These are phyloP conservation scores for Hanseniaspora occidentalis DNA, from an alignment of 805 yeast species.

Conservation along the genomic window DNA sequence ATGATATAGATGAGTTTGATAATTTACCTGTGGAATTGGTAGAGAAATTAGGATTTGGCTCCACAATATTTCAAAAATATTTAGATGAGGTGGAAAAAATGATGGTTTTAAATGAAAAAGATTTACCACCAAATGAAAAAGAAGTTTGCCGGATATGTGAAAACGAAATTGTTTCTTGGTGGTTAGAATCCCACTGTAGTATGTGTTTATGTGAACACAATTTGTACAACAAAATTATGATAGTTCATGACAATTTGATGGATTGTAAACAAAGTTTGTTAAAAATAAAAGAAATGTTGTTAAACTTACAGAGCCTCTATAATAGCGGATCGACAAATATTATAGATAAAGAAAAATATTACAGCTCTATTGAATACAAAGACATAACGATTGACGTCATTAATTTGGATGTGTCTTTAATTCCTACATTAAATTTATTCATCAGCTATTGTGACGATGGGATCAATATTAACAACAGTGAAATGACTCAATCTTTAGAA, in stretches of 20 bases:
- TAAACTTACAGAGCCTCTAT: conserved; percentile 24
- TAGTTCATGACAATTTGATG: conserved; percentile 58
- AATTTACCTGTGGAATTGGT: conserved; percentile 59
- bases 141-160: conserved; percentile 91
- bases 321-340: conserved; percentile 1
- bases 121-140: conserved; percentile 67
- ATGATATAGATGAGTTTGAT: conserved; percentile 45
- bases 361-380: conserved; percentile 1
- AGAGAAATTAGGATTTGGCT: conserved; percentile 79
- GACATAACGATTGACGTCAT: conserved; percentile 1
- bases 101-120: conserved; percentile 48
- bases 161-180: conserved; percentile 86
- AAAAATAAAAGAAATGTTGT: conserved; percentile 48
- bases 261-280: conserved; percentile 42
- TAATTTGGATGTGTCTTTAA: background rate
- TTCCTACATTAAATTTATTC: conserved; percentile 6
- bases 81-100: conserved; percentile 49
- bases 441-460: conserved; percentile 54
- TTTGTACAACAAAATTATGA: conserved; percentile 63
- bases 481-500: conserved; percentile 25
- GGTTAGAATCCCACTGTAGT: conserved; percentile 85
- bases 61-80: conserved; percentile 69
- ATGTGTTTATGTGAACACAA: conserved; percentile 77
- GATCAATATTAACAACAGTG: conserved; percentile 60
- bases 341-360: too few species aligned